phyloP scores from a whole-genome alignment of 2,329 filamentous ascomycete genomes.

The Colletotrichum cordylinicola region DNA sequence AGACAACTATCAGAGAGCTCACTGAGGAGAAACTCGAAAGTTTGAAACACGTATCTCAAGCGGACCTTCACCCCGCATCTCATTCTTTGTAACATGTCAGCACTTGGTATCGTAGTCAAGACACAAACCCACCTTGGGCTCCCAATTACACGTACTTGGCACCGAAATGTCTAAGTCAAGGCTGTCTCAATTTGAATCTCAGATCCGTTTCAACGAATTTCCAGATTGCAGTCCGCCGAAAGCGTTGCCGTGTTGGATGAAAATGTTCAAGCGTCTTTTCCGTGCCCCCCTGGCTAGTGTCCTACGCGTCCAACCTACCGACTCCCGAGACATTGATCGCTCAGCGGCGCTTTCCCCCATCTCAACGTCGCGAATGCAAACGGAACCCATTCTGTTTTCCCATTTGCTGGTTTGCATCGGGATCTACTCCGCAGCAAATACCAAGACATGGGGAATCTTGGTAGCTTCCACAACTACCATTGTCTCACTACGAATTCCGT shows the following conservation, averaged over 20 bases:
- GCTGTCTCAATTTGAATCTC: rapidly evolving
- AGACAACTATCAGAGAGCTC: too few relatives aligned
- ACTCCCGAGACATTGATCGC: not conserved
- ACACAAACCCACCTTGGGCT: not conserved
- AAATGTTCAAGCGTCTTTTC: not conserved
- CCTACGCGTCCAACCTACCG: not conserved
- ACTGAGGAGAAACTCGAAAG: not conserved
- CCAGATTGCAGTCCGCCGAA: rapidly evolving
- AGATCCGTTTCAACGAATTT: not conserved
- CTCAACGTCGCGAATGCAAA: not conserved
- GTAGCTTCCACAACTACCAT: not conserved
- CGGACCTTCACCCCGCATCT: not conserved
- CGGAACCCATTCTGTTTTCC: rapidly evolving
- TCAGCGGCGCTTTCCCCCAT: not conserved
- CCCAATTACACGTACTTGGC: not conserved
- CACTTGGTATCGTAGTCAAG: not conserved
- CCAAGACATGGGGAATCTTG: not conserved
- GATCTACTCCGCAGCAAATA: not conserved
- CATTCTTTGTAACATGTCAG: not conserved
- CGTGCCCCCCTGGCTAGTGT: not conserved
- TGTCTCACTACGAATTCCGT: not conserved
- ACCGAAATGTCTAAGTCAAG: not conserved
- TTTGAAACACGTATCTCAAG: not conserved
- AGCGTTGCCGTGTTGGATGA: not conserved
- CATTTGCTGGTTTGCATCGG: rapidly evolving